phyloP scores from a whole-genome alignment of 140 eudicot genomes.

The Stevia rebaudiana region DNA sequence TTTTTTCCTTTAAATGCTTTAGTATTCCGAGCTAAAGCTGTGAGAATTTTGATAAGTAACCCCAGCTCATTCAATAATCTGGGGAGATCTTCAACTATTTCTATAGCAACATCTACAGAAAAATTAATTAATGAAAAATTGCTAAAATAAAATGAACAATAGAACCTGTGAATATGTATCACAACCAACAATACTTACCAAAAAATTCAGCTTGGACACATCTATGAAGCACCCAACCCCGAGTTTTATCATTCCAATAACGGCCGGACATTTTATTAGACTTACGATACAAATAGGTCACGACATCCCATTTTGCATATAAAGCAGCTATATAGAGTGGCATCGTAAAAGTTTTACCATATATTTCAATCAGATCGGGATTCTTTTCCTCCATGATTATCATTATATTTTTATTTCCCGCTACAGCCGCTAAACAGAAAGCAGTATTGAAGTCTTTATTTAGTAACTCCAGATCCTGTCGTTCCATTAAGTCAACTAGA shows the following conservation, averaged over 20 bases:
- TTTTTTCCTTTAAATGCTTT: too few species aligned
- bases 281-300: conserved; percentile 17
- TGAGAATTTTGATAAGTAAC: too few species aligned
- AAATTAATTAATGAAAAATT: too few species aligned
- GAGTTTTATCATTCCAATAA: conserved; percentile 24
- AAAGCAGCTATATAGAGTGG: conserved; percentile 42
- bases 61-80: too few species aligned
- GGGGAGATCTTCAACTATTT: too few species aligned
- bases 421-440: conserved; percentile 39
- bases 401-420: conserved; percentile 38
- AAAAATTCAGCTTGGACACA: conserved; percentile 28
- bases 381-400: conserved; percentile 21
- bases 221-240: conserved; percentile 27
- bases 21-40: too few species aligned
- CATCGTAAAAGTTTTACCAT: conserved; percentile 32
- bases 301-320: conserved; percentile 30
- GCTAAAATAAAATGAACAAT: too few species aligned
- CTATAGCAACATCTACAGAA: too few species aligned
- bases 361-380: conserved; percentile 17
- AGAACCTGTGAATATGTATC: too few species aligned
- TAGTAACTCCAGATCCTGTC: conserved; percentile 11
- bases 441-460: conserved; percentile 33
- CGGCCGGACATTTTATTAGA: conserved; percentile 2
- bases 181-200: too few species aligned
- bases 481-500: conserved; percentile 13